phyloP scores from a whole-genome alignment of 345 rosid genomes.

The Cardiospermum halicacabum region DNA sequence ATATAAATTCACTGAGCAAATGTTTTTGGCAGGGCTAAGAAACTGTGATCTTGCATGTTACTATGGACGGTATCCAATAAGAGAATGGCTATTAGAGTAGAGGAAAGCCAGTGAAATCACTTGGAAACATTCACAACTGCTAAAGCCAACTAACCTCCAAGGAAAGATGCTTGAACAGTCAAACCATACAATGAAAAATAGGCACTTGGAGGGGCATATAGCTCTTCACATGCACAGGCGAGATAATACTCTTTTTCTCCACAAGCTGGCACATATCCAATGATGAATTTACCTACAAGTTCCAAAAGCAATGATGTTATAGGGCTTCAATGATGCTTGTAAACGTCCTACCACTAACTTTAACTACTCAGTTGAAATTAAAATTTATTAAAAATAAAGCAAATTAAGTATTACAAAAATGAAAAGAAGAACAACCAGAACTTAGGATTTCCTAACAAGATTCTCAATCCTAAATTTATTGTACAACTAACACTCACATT shows the following conservation, averaged over 20 bases:
- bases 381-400: background rate
- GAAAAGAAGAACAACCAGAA: background rate
- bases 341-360: background rate
- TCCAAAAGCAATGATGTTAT: slow-evolving; percentile 2
- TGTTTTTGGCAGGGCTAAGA: background rate
- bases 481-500: background rate
- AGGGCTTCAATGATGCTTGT: background rate
- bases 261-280: slow-evolving; percentile 71
- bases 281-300: slow-evolving; percentile 70
- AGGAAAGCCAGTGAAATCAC: too few species aligned
- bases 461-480: background rate
- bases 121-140: background rate
- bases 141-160: slow-evolving; percentile 53
- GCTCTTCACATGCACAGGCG: slow-evolving; percentile 80
- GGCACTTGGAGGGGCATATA: slow-evolving; percentile 93
- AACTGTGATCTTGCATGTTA: background rate
- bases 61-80: background rate
- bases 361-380: slow-evolving; percentile 1
- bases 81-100: background rate
- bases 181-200: slow-evolving; percentile 84
- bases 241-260: slow-evolving; percentile 87
- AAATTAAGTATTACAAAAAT: background rate
- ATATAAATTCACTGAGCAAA: background rate
- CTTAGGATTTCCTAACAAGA: background rate
- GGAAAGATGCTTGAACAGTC: slow-evolving; percentile 86